Conservation (phyloP, 345 rosid genomes). For the Populus nigra region DNA sequence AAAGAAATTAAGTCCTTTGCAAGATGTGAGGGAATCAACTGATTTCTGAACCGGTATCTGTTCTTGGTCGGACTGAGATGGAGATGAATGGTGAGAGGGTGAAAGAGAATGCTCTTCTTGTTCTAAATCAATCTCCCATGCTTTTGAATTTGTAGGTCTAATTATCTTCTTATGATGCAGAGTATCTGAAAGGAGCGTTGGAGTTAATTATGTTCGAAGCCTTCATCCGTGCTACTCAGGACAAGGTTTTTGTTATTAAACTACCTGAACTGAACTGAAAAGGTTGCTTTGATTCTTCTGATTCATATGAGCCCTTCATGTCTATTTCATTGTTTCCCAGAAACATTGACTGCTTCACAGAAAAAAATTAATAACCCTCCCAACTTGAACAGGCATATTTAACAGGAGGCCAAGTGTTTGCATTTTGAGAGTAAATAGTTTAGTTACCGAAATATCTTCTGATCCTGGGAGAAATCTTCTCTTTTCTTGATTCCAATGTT, state of each 20-base stretch:
- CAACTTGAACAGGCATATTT: conserved; percentile 7
- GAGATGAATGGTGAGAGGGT: conserved; percentile 63
- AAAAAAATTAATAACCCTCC: conserved; percentile 1
- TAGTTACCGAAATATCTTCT: conserved; percentile 31
- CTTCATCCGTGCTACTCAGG: not conserved
- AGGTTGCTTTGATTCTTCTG: conserved; percentile 32
- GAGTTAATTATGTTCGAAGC: not conserved
- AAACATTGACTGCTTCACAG: conserved; percentile 24
- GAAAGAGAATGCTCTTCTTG: conserved; percentile 73
- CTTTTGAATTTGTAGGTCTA: conserved; percentile 27
- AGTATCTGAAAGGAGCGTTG: conserved; percentile 27
- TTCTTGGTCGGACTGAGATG: conserved; percentile 70
- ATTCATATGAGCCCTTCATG: conserved; percentile 19
- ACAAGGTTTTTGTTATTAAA: not conserved
- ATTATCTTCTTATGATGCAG: conserved; percentile 41
- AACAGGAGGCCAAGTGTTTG: not conserved
- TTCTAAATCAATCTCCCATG: conserved; percentile 52
- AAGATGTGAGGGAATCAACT: conserved; percentile 18
- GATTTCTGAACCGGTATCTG: conserved; percentile 37
- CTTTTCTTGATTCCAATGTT: conserved; percentile 46
- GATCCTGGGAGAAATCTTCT: conserved; percentile 26
- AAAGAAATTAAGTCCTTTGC: conserved; percentile 41
- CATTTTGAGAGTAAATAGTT: not conserved
- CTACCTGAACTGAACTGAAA: conserved; percentile 39
- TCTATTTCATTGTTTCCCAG: conserved; percentile 12